These are phyloP conservation scores for Linaria vulgaris DNA, from an alignment of 257 asterid species.

Conservation along the genomic window DNA sequence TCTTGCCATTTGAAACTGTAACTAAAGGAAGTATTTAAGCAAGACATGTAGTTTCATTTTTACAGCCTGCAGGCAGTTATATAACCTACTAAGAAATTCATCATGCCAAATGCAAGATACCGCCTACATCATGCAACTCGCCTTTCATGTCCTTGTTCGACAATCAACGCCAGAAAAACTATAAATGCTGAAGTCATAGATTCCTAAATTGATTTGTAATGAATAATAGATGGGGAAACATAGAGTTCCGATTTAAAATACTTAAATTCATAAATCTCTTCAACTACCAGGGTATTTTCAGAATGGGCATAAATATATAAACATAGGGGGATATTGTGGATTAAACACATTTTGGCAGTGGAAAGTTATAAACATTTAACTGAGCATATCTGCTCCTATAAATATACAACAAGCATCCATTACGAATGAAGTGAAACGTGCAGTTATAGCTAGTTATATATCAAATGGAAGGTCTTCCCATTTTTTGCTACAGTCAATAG, in stretches of 20 bases:
- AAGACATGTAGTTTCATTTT: too few species aligned
- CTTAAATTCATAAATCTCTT: too few species aligned
- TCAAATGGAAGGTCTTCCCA: neutral
- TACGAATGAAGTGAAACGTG: constrained; percentile 6
- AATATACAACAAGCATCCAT: constrained; percentile 11
- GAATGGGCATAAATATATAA: neutral
- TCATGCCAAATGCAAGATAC: neutral
- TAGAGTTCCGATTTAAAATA: too few species aligned
- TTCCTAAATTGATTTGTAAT: neutral
- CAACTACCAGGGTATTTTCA: neutral
- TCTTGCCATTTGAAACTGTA: too few species aligned
- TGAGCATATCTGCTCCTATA: too few species aligned
- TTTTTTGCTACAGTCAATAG: constrained; percentile 8
- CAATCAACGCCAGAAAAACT: neutral
- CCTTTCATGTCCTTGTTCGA: neutral
- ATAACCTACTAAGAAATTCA: too few species aligned
- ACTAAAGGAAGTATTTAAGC: too few species aligned
- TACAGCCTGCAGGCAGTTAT: too few species aligned
- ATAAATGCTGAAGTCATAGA: neutral
- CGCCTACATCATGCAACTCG: too few species aligned
- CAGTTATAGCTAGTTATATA: too few species aligned
- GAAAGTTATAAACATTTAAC: too few species aligned
- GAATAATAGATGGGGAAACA: too few species aligned
- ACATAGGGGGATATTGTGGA: constrained; percentile 1
- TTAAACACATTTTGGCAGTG: constrained; percentile 5